These are phyloP conservation scores for Parietaria judaica DNA, from an alignment of 306 rosid species.

Conservation along the genomic window DNA sequence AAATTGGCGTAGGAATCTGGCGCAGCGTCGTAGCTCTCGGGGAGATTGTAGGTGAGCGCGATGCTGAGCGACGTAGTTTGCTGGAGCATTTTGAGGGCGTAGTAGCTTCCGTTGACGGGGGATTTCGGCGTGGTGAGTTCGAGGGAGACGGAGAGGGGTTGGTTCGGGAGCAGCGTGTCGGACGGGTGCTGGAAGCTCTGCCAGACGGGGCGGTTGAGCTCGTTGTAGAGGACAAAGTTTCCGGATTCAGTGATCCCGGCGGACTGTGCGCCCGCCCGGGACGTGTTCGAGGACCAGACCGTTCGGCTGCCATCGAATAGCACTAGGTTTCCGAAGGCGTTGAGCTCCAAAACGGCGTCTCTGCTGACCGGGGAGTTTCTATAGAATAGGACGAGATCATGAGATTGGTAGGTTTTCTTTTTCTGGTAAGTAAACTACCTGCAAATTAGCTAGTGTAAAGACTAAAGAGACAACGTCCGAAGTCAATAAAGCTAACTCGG, in stretches of 20 bases:
- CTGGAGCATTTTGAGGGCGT: conserved; percentile 88
- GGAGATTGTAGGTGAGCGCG: conserved; percentile 68
- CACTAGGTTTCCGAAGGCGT: conserved; percentile 65
- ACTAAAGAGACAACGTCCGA: conserved; percentile 30
- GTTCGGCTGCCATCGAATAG: conserved; percentile 46
- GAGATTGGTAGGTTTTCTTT: conserved; percentile 4
- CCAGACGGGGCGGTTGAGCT: conserved; percentile 46
- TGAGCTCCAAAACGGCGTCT: conserved; percentile 72
- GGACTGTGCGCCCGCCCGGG: conserved; percentile 35
- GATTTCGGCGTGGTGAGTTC: conserved; percentile 64
- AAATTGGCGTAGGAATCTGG: conserved; percentile 54
- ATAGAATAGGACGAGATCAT: conserved; percentile 22
- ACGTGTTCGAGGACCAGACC: conserved; percentile 75
- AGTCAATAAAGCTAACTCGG: too few relatives aligned
- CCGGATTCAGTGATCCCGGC: conserved; percentile 74
- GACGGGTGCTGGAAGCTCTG: conserved; percentile 91
- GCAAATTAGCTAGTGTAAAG: conserved; percentile 45
- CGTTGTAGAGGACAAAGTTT: conserved; percentile 56
- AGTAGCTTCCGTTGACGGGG: conserved; percentile 66
- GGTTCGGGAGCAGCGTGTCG: conserved; percentile 82
- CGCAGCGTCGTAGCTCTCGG: conserved; percentile 32
- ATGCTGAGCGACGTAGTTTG: conserved; percentile 73
- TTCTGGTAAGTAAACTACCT: conserved; percentile 28
- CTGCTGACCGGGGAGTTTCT: conserved; percentile 62
- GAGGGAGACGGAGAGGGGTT: conserved; percentile 66